Conservation (phyloP, 805 yeast species). For the Saccharomycopsis fodiens region DNA sequence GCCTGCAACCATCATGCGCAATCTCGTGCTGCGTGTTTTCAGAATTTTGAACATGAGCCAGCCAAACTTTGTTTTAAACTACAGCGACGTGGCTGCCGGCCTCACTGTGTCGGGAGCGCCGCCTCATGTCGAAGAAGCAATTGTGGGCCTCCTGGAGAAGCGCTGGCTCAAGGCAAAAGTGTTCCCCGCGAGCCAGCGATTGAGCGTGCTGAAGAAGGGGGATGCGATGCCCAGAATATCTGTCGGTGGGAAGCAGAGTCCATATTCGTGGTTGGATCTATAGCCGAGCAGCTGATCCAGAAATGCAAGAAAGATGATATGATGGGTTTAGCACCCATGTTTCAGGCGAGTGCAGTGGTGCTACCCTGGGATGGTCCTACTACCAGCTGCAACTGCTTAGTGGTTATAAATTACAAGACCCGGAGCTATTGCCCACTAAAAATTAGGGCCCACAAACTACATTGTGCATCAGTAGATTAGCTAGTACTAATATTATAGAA, state of each 20-base stretch:
- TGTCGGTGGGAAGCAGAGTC: background rate
- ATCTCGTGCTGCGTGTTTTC: conserved; percentile 11
- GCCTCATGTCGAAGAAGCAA: conserved; percentile 15
- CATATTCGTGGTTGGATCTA: background rate
- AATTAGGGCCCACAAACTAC: too few species aligned
- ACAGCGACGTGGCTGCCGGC: conserved; percentile 8
- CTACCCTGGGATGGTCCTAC: too few species aligned
- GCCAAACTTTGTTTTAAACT: conserved; percentile 1
- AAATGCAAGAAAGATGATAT: too few species aligned
- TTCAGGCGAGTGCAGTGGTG: too few species aligned
- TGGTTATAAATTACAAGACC: too few species aligned
- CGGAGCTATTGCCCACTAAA: too few species aligned
- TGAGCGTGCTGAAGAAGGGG: conserved; percentile 14
- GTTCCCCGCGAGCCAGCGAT: conserved; percentile 6
- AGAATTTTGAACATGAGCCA: conserved; percentile 11
- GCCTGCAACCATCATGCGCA: conserved; percentile 6
- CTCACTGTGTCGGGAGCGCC: background rate
- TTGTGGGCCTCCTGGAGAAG: conserved; percentile 16
- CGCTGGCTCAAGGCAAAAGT: conserved; percentile 18
- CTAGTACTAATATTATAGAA: too few species aligned
- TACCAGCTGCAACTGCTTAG: too few species aligned
- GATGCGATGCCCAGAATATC: conserved; percentile 10
- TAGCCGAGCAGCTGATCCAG: too few species aligned
- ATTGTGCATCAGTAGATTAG: too few species aligned
- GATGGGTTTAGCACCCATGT: too few species aligned